Evolutionary conservation across 192 early-diverging fungal genomes (phyloP).

Genomic region (Entomortierella beljakovae): DNA sequence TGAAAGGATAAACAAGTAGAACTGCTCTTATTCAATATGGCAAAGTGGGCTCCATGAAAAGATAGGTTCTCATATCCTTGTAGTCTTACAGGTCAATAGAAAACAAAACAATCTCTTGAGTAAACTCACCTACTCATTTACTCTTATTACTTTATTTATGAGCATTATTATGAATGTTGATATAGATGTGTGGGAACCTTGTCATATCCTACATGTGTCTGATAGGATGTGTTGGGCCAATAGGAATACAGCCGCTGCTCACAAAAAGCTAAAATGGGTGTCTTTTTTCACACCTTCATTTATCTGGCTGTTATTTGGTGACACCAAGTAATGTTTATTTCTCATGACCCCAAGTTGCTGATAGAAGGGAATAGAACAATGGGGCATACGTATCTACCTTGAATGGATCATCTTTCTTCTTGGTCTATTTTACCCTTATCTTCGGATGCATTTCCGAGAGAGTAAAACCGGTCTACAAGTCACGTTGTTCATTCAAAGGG

Average conservation of each 20-base stretch:
- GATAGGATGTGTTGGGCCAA: constrained; percentile 14
- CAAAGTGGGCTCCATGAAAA: too few relatives aligned
- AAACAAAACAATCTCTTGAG: too few relatives aligned
- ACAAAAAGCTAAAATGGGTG: not conserved
- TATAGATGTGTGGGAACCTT: constrained; percentile 8
- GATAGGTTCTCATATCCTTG: too few relatives aligned
- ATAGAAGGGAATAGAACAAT: not conserved
- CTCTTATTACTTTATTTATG: not conserved
- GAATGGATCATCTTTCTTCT: too few relatives aligned
- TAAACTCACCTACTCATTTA: not conserved
- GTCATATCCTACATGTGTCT: constrained; percentile 9
- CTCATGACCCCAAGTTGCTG: too few relatives aligned
- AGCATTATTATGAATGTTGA: not conserved
- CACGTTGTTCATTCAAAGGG: not conserved
- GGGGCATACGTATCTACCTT: not conserved
- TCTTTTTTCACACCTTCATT: constrained; percentile 14
- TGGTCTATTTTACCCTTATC: not conserved
- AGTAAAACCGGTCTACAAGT: too few relatives aligned
- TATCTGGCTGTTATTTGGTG: too few relatives aligned
- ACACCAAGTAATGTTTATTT: too few relatives aligned
- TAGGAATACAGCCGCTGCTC: constrained; percentile 27
- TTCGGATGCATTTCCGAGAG: not conserved
- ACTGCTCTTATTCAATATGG: too few relatives aligned
- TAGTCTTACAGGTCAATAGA: too few relatives aligned
- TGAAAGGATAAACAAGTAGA: too few relatives aligned